phyloP scores from a whole-genome alignment of 2,329 filamentous ascomycete species.

The Botrytis squamosa region DNA sequence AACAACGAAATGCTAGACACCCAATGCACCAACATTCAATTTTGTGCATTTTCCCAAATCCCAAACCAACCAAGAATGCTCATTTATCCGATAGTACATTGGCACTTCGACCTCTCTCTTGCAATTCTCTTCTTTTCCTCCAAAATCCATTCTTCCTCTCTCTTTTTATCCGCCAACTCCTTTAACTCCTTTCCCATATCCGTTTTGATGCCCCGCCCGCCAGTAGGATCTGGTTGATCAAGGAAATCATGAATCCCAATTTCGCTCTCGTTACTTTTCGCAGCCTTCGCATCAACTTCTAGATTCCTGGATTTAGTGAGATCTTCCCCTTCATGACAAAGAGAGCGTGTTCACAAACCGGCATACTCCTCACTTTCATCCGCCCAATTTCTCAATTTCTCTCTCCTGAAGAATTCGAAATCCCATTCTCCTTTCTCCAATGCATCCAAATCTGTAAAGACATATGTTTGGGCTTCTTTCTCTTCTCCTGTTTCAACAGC shows the following conservation, averaged over 20 bases:
- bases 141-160: background rate
- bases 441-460: conserved; percentile 51
- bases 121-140: conserved; percentile 5
- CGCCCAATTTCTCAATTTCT: conserved; percentile 62
- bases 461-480: conserved; percentile 56
- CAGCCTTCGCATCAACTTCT: conserved; percentile 16
- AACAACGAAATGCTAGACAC: background rate
- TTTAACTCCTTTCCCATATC: background rate
- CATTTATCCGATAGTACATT: background rate
- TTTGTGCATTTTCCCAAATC: background rate
- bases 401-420: conserved; percentile 74
- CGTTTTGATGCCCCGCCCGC: conserved; percentile 14
- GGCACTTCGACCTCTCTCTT: background rate
- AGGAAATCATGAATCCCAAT: background rate
- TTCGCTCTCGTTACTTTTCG: background rate
- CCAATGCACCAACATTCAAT: background rate
- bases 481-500: conserved; percentile 23
- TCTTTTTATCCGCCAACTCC: background rate
- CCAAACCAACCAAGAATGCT: background rate
- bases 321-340: background rate
- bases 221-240: conserved; percentile 11
- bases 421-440: conserved; percentile 84
- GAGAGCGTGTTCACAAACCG: conserved; percentile 21
- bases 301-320: background rate
- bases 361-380: conserved; percentile 32